Percentiles rank a stretch among this genome's conserved stretches.
Conservation (phyloP, 2,329 filamentous ascomycete species). For the Calcarisporium arbuscula region DNA sequence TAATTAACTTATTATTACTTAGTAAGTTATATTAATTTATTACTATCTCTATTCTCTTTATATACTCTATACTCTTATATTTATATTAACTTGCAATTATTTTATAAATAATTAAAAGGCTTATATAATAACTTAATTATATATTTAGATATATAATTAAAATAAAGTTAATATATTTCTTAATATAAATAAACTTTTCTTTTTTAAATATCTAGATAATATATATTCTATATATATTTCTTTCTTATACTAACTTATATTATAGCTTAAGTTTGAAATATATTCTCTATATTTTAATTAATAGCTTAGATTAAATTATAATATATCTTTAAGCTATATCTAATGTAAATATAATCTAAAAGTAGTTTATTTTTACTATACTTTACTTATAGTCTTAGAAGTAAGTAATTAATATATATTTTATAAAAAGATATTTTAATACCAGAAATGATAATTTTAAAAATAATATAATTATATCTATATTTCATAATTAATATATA, state of each 20-base stretch:
- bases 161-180: not conserved
- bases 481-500: too few species aligned
- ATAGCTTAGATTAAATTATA: not conserved
- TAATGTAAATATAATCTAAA: not conserved
- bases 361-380: not conserved
- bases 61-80: not conserved
- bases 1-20: not conserved
- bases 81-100: too few species aligned
- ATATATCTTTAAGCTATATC: not conserved
- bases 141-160: not conserved
- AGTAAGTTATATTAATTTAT: not conserved
- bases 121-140: not conserved
- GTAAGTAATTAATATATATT: too few species aligned
- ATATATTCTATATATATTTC: not conserved
- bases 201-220: not conserved
- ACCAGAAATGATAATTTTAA: not conserved
- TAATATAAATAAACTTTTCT: not conserved
- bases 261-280: not conserved
- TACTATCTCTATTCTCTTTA: constrained; percentile 1
- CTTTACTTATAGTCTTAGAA: not conserved
- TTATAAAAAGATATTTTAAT: too few species aligned
- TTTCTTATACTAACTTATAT: not conserved
- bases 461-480: not conserved
- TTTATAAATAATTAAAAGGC: not conserved
- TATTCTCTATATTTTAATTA: not conserved